Base-by-base conservation (phyloP, 495 filamentous ascomycete genomes). In the Hypomontagnella submonticulosa region DNA sequence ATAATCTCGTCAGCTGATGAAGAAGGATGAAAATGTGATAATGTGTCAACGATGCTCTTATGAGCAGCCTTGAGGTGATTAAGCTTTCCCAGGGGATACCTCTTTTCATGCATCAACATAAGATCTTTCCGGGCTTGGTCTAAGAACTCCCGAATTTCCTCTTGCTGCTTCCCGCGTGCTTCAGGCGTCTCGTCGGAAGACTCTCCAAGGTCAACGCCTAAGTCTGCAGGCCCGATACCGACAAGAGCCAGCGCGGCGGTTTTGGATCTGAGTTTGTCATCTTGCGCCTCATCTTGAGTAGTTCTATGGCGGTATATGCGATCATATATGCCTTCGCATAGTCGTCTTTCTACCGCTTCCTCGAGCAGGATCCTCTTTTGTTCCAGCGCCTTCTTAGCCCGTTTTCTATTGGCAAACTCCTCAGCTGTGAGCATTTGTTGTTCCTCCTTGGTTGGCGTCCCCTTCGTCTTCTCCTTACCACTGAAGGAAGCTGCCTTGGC, bases 1-100 rank as follows among this genome's bases (percentile, higher is more conserved):
- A 99, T 87, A 51, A 99, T 93, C 74, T 97, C 94, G 70, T 99
- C 95, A 1, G 95, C 95, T 5, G 93, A 97, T 0, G 95, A 97
- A 1, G 94, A 93, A 10, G 96, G 92, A 44, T 92, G 90, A 53
- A 86, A 86, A 57, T 84, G 73, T 81, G 88, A 70, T 18, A 97
- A 80, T 1, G 91, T 90, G 77, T 97, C 93, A 40, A 99, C 95
- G 48, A 99, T 97, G 65, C 87, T 87, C 79, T 97, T 97, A 73
- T 98, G 94, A 0, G 92, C 89, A 5, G 88, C 85, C 53, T 93
- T 94, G 51, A 99, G 85, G 70, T 92, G 88, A 66, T 90, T 89
- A 30, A 99, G 87, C 77, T 99, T 99, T 10, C 93, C 95, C 4
- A 97, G 78, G 3, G 95, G 95, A 74, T 90, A 93, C 66, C 87